A percentile compares a stretch with the other conserved stretches of the same genome.
Evolutionary conservation across 1,284 basidiomycete genomes (phyloP).

Genomic region (Ustilago crameri): DNA sequence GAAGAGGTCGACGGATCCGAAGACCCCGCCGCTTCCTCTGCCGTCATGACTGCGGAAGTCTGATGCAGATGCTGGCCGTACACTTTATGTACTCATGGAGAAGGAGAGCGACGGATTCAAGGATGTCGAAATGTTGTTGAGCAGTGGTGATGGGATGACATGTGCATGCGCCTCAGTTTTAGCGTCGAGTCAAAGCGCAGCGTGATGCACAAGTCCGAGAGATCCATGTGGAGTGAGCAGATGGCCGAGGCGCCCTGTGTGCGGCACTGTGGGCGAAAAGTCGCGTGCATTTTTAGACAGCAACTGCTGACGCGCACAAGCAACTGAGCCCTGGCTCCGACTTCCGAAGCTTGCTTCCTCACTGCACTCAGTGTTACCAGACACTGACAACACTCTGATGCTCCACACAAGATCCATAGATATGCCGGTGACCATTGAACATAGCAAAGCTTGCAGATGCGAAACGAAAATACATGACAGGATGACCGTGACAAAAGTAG

Average conservation of each 20-base stretch:
- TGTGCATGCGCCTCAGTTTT: too few relatives aligned
- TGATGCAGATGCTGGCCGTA: neutral
- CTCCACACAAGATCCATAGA: neutral
- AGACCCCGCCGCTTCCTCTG: slow-evolving; percentile 13
- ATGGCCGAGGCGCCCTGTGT: neutral
- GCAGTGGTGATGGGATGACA: too few relatives aligned
- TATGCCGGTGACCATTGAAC: slow-evolving; percentile 3
- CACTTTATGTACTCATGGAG: neutral
- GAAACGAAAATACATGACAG: slow-evolving; percentile 14
- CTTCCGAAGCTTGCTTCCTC: neutral
- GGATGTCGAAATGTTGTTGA: too few relatives aligned
- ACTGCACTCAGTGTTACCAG: too few relatives aligned
- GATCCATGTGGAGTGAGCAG: neutral
- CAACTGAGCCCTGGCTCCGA: neutral
- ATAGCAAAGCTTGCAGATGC: slow-evolving; percentile 6
- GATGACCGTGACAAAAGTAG: slow-evolving; percentile 17
- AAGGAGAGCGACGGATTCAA: too few relatives aligned
- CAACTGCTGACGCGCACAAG: too few relatives aligned
- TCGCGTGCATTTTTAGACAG: neutral
- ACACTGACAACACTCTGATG: too few relatives aligned
- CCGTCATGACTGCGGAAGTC: slow-evolving; percentile 10
- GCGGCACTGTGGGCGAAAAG: too few relatives aligned
- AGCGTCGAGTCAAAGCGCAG: too few relatives aligned
- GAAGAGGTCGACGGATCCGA: slow-evolving; percentile 20
- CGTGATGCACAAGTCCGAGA: neutral